A percentile compares a stretch with the other conserved stretches of the same genome.
Evolutionary conservation across 306 rosid genomes (phyloP).

Genomic region (Fragaria vesca): DNA sequence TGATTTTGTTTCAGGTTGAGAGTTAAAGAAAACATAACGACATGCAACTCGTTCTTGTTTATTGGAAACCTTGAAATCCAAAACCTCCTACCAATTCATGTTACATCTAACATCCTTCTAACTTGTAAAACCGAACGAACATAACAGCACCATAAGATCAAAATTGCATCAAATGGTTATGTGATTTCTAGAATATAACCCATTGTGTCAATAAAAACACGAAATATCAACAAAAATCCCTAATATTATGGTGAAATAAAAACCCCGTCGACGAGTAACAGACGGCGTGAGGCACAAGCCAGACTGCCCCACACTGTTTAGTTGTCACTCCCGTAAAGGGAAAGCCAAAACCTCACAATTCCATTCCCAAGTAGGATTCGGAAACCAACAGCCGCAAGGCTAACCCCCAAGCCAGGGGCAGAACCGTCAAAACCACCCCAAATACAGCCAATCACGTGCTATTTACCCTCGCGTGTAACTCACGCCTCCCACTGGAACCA

Average conservation of each 20-base stretch:
- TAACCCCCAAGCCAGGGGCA: neutral
- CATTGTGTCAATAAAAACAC: neutral
- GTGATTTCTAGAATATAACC: neutral
- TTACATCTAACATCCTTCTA: neutral
- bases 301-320: neutral
- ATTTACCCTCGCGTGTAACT: neutral
- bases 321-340: conserved; percentile 6
- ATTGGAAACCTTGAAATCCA: neutral
- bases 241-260: neutral
- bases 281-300: neutral
- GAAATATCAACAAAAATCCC: neutral
- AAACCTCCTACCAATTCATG: neutral
- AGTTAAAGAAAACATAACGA: no score
- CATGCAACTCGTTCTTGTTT: no score
- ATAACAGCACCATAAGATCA: neutral
- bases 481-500: conserved; percentile 1
- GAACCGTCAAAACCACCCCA: neutral
- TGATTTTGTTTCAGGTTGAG: no score
- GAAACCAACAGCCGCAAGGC: neutral
- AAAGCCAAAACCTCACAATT: neutral
- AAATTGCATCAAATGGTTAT: neutral
- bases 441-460: neutral
- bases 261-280: no score
- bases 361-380: neutral
- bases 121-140: neutral